These are phyloP conservation scores for Singerocomus inundabilis DNA, from an alignment of 1,284 basidiomycete genomes.

Conservation along the genomic window DNA sequence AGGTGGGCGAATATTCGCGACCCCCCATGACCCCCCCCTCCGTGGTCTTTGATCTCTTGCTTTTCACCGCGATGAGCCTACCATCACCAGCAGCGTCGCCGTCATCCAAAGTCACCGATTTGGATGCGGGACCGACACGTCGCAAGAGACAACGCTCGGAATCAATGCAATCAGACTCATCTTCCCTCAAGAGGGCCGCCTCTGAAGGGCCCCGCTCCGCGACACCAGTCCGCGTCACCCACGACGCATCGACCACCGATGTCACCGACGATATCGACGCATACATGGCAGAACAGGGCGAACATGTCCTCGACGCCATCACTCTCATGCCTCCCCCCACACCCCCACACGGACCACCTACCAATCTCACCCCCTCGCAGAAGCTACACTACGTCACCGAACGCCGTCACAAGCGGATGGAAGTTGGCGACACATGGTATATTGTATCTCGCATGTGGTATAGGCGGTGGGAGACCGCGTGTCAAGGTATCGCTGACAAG, in stretches of 20 bases:
- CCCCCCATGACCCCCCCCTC: slow-evolving; percentile 10
- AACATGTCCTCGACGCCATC: slow-evolving; percentile 34
- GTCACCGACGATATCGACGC: slow-evolving; percentile 52
- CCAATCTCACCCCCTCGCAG: slow-evolving; percentile 38
- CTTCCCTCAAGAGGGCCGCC: slow-evolving; percentile 68
- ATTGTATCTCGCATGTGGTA: slow-evolving; percentile 73
- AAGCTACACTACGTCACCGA: slow-evolving; percentile 51
- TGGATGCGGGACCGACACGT: slow-evolving; percentile 22
- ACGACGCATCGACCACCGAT: slow-evolving; percentile 30
- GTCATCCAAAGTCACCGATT: slow-evolving; percentile 26
- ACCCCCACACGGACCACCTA: slow-evolving; percentile 20
- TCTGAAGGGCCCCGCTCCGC: slow-evolving; percentile 56
- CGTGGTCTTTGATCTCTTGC: neutral
- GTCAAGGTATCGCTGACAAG: slow-evolving; percentile 65
- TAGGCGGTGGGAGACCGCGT: slow-evolving; percentile 70
- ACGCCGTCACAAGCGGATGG: slow-evolving; percentile 49
- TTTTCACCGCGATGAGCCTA: slow-evolving; percentile 32
- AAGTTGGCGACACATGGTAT: slow-evolving; percentile 75
- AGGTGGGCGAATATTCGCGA: slow-evolving; percentile 2
- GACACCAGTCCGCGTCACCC: slow-evolving; percentile 39
- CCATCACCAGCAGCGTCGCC: slow-evolving; percentile 36
- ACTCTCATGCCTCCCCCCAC: slow-evolving; percentile 26
- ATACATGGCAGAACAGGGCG: slow-evolving; percentile 71
- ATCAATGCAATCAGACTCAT: slow-evolving; percentile 54
- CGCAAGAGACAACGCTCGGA: slow-evolving; percentile 50